Base-by-base conservation (phyloP, 257 asterid genomes). In the Capsicum pubescens region DNA sequence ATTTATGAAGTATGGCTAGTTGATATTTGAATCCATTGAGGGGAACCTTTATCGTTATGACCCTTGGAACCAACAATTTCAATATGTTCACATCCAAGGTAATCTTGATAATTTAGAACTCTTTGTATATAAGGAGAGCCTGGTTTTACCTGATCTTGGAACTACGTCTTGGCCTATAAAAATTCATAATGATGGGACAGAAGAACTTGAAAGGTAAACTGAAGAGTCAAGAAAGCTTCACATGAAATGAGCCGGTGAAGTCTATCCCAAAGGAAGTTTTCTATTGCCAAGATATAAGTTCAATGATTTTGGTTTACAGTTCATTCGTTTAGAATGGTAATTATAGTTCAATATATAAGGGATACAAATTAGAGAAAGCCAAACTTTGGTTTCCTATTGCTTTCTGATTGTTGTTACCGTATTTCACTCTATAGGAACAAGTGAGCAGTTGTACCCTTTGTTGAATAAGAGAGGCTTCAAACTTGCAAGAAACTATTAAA, bases 131-230 rank as follows among this genome's bases (percentile, higher is more conserved):
- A 66, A 32, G 48, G 48, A 66, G 72, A 32, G 72, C n/a, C n/a
- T 32, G 46, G 72, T 32, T 35, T 66, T 66, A 32, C 72, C 35
- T 66, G 72, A 66, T 66, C 35, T 66, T 32, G 72, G n/a, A 66
- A 66, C 72, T 66, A 32, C 32, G 35, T 35, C n/a, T 32, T 66
- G 72, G 72, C 72, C 72, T 66, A 66, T 3, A 7, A 6, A 66
- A 66, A 11, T 26, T 32, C 8, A 12, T 14, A 44, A 64, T 5
- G 8, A 26, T 26, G 9, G 46, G 9, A 64, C 5, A 2, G 46
- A 66, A 66, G 35, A 66, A 6, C 17, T 26, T 66, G 71, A 66
- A 2, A 66, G 44, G 46, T 4, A 66, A 66, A 66, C 46, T 66
- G n/a, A 12, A 12, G n/a, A 66, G 46, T 13, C 72, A 35, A 35